These are phyloP conservation scores for Phoma sp. DNA, from an alignment of 2,329 filamentous ascomycete species.

Conservation along the genomic window DNA sequence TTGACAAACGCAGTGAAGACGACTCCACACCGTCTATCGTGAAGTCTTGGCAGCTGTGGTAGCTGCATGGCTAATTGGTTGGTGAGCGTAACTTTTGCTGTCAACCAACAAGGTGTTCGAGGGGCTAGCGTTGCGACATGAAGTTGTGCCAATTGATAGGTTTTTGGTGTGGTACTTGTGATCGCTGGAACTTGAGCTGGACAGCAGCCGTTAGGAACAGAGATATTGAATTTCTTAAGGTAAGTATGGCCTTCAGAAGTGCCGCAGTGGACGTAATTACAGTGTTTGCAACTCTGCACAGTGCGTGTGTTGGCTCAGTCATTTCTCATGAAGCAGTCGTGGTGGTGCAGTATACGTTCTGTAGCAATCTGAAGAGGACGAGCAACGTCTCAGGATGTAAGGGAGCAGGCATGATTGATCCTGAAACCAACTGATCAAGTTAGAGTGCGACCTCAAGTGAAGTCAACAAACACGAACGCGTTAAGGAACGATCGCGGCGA, in stretches of 20 bases:
- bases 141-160: not conserved
- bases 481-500: not conserved
- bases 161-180: not conserved
- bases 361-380: not conserved
- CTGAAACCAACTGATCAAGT: not conserved
- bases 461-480: conserved; percentile 4
- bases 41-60: conserved; percentile 8
- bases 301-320: not conserved
- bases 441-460: not conserved
- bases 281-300: not conserved
- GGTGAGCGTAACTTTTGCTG: not conserved
- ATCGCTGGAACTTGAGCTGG: not conserved
- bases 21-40: conserved; percentile 8
- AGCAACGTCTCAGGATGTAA: not conserved
- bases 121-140: not conserved
- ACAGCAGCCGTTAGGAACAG: not conserved
- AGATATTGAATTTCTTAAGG: no score
- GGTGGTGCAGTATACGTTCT: not conserved
- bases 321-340: not conserved
- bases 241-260: not conserved
- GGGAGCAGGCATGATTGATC: not conserved
- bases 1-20: conserved; percentile 15
- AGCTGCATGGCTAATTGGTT: not conserved
- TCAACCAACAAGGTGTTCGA: not conserved
- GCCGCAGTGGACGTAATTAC: not conserved